Base-by-base conservation (phyloP, 768 basidiomycete genomes). In the Clathrus columnatus region DNA sequence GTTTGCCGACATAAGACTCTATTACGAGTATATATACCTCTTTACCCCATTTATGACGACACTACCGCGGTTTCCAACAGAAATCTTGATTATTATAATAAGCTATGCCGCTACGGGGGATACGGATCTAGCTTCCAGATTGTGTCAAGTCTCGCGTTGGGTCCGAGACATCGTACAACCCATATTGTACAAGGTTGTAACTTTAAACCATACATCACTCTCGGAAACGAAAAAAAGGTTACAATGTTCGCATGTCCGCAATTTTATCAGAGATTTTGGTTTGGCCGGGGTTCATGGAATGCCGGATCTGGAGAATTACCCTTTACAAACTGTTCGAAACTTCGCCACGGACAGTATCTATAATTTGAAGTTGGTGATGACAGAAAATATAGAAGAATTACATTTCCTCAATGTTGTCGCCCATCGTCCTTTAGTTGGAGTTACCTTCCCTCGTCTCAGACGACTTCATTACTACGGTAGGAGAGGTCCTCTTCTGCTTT, bases 71-170 rank as follows among this genome's bases (percentile, higher is more conserved):
- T 27, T 53, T 20, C 51, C 51, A 7, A 17, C 24, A 17, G 51
- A 53, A 44, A 41, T 53, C 17, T 4, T 53, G 2, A 51, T 29
- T 36, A 20, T 16, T 29, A 32, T 51, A 5, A 17, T 51, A 18
- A 17, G 32, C 36, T 43, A 43, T 14, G 51, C 51, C 16, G 51
- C 51, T n/a, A 43, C 18, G 18, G 30, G n/a, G 7, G 23, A 45
- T 45, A 41, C 26, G 7, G 18, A 41, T 18, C 27, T 44, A 18
- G 42, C 51, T 0, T 32, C 41, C n/a, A n/a, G n/a, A 21, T 3
- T 53, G n/a, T 53, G 51, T 41, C 45, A 27, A 27, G 51, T 53
- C 23, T 53, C 42, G 24, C 21, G 23, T 27, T 53, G 51, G 42
- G 21, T 53, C 17, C 32, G 43, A 43, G 51, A 53, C 24, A 7